Conservation (phyloP, 2,329 filamentous ascomycete species). For the Sporothrix luriei region DNA sequence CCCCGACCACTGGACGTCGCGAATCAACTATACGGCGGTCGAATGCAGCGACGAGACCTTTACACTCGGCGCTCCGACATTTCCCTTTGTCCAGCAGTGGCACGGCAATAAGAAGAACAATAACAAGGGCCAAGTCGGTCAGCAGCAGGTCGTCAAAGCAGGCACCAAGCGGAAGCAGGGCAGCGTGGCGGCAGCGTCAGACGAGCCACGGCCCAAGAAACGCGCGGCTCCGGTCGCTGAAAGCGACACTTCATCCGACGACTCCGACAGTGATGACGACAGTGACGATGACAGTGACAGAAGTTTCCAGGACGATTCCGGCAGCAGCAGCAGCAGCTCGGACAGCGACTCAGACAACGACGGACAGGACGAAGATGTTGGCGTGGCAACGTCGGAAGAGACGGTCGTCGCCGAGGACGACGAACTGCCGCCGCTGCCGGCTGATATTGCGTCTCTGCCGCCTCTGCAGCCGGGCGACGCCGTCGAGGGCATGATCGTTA, state of each 20-base stretch:
- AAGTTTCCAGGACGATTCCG: not conserved
- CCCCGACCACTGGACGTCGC: slow-evolving; percentile 68
- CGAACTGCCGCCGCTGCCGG: slow-evolving; percentile 66
- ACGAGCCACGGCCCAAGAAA: slow-evolving; percentile 24
- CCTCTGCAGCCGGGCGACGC: slow-evolving; percentile 53
- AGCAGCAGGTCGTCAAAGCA: not conserved
- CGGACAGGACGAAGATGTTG: not conserved
- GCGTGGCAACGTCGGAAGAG: not conserved
- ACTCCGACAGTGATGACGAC: not conserved
- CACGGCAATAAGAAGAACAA: slow-evolving; percentile 61
- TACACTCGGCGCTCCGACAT: slow-evolving; percentile 74
- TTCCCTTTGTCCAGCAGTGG: slow-evolving; percentile 89
- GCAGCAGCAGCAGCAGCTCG: not conserved
- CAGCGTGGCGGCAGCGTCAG: not conserved
- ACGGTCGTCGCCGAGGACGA: slow-evolving; percentile 42
- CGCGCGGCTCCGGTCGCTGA: not conserved
- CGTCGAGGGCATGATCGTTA: slow-evolving; percentile 64
- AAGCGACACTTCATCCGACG: slow-evolving; percentile 7
- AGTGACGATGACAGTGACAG: not conserved
- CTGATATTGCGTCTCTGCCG: slow-evolving; percentile 58
- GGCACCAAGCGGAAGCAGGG: slow-evolving; percentile 21
- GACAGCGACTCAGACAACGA: not conserved
- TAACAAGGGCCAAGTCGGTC: not conserved
- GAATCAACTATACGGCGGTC: slow-evolving; percentile 74
- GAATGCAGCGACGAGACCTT: slow-evolving; percentile 77